Conservation (phyloP, 192 early-diverging fungal genomes). For the Gryganskiella cystojenkinii region DNA sequence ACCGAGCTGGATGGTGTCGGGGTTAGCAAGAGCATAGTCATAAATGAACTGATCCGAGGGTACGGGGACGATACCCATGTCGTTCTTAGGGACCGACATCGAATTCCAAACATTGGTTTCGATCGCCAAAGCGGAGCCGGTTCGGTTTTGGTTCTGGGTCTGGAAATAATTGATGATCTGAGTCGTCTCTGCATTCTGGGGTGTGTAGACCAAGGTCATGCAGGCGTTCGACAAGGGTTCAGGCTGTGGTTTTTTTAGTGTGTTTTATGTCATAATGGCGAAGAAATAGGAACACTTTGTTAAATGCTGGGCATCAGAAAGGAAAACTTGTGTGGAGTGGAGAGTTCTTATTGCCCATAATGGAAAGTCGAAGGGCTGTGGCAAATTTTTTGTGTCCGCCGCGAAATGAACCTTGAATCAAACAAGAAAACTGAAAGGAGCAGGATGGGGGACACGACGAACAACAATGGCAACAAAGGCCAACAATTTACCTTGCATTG, state of each 20-base stretch:
- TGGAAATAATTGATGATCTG: slow-evolving; percentile 46
- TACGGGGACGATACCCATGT: slow-evolving; percentile 67
- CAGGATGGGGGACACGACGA: neutral
- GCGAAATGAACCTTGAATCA: too few relatives aligned
- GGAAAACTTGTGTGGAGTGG: neutral
- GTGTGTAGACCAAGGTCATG: slow-evolving; percentile 38
- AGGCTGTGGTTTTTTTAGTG: slow-evolving; percentile 13
- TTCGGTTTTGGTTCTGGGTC: slow-evolving; percentile 32
- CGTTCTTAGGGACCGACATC: slow-evolving; percentile 29
- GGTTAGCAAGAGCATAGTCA: slow-evolving; percentile 69
- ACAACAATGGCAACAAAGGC: neutral
- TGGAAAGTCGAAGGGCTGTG: too few relatives aligned
- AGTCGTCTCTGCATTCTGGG: slow-evolving; percentile 27
- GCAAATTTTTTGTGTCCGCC: too few relatives aligned
- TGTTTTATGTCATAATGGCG: neutral
- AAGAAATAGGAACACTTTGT: neutral
- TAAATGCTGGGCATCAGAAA: neutral
- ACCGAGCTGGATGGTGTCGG: slow-evolving; percentile 76
- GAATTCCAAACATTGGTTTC: slow-evolving; percentile 32
- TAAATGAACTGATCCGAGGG: slow-evolving; percentile 70
- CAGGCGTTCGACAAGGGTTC: slow-evolving; percentile 38
- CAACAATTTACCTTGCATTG: slow-evolving; percentile 36
- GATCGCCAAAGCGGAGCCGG: slow-evolving; percentile 14
- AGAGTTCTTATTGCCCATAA: too few relatives aligned
- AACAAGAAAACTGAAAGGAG: neutral